Conservation (phyloP, 176 grass and related monocot species). For the Aegilops bicornis region DNA sequence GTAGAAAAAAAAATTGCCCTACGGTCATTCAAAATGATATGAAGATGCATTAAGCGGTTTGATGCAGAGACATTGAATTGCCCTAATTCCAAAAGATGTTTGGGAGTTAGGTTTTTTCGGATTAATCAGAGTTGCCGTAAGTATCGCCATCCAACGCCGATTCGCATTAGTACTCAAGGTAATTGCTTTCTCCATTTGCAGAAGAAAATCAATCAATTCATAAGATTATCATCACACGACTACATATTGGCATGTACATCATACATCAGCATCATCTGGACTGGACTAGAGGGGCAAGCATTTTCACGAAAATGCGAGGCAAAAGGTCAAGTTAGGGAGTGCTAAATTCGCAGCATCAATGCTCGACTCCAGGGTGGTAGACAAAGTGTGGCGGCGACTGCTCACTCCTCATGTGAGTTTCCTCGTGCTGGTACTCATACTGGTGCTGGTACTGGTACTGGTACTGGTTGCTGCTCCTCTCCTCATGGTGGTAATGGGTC, state of each 20-base stretch:
- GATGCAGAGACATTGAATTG: no score
- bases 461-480: slow-evolving; percentile 12
- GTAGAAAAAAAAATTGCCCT: no score
- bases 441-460: slow-evolving; percentile 1
- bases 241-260: slow-evolving; percentile 27
- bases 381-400: slow-evolving; percentile 64
- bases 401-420: slow-evolving; percentile 40
- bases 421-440: slow-evolving; percentile 1
- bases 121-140: no score
- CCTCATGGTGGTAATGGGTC: slow-evolving; percentile 12
- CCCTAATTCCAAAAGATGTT: no score
- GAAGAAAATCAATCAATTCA: neutral
- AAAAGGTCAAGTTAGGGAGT: neutral
- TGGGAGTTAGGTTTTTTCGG: neutral
- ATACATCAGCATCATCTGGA: slow-evolving; percentile 5
- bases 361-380: slow-evolving; percentile 73
- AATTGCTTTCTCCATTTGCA: neutral
- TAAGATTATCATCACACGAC: neutral
- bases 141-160: no score
- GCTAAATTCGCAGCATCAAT: slow-evolving; percentile 11
- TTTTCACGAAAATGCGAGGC: slow-evolving; percentile 11
- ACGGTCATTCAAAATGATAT: no score
- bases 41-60: no score
- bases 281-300: neutral
- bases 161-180: neutral